These are phyloP conservation scores for Coemansia sp. DNA, from an alignment of 192 early-diverging fungal species.

Conservation along the genomic window DNA sequence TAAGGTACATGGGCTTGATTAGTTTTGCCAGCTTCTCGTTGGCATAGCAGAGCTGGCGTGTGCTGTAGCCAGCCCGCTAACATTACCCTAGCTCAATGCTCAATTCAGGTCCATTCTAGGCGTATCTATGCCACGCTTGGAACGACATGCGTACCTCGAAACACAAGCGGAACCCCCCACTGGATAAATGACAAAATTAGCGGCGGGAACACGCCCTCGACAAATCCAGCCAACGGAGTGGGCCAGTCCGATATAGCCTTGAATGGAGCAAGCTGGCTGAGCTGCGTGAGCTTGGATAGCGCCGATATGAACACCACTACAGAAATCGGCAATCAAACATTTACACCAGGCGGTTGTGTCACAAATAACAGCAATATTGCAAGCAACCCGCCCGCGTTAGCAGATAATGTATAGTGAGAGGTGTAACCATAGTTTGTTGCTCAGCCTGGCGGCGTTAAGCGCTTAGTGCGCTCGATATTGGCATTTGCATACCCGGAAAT, in stretches of 20 bases:
- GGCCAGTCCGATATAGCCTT: conserved; percentile 8
- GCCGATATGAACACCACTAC: conserved; percentile 11
- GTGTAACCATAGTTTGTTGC: no score
- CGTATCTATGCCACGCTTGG: background rate
- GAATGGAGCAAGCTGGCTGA: background rate
- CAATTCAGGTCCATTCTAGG: no score
- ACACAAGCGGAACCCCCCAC: background rate
- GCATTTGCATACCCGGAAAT: background rate
- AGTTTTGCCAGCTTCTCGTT: no score
- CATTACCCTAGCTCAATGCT: no score
- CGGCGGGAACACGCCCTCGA: conserved; percentile 12
- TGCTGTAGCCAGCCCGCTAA: no score
- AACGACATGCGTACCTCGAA: background rate
- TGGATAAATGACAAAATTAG: conserved; percentile 7
- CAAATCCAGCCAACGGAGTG: background rate
- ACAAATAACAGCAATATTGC: background rate
- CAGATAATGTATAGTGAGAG: no score
- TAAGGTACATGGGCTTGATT: background rate
- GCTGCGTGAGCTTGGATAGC: conserved; percentile 1
- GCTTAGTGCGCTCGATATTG: no score
- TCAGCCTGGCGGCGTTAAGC: no score
- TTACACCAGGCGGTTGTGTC: background rate
- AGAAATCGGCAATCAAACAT: background rate
- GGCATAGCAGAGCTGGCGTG: no score
- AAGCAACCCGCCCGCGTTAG: background rate